Evolutionary conservation across 2,329 filamentous ascomycete species (phyloP).

Genomic region (Colletotrichum tabaci): DNA sequence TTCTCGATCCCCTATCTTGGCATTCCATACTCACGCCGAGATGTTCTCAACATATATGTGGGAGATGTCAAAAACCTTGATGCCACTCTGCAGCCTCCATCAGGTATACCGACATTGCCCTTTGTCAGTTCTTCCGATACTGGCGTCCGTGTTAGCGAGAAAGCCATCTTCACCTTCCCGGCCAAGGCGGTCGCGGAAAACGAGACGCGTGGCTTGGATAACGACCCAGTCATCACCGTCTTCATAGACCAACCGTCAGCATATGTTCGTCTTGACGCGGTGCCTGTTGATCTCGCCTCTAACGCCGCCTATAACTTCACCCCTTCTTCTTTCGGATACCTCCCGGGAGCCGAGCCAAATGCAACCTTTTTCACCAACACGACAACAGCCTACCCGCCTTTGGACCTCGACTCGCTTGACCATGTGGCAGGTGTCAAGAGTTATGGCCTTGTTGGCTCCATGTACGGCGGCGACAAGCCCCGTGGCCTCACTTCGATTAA

Average conservation of each 20-base stretch:
- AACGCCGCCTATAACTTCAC: constrained; percentile 29
- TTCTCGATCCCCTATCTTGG: constrained; percentile 30
- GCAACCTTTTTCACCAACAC: neutral
- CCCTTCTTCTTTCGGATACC: constrained; percentile 16
- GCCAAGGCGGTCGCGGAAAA: constrained; percentile 17
- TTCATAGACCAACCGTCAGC: constrained; percentile 28
- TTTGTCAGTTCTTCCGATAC: constrained; percentile 23
- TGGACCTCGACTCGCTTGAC: constrained; percentile 27
- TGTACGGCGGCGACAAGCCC: constrained; percentile 31
- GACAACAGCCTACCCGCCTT: neutral
- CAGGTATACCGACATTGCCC: constrained; percentile 14
- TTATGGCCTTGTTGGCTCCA: constrained; percentile 24
- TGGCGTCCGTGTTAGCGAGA: constrained; percentile 23
- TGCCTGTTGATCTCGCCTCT: constrained; percentile 27
- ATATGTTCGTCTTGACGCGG: constrained; percentile 27
- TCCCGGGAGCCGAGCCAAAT: neutral
- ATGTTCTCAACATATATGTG: constrained; percentile 17
- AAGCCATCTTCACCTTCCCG: constrained; percentile 29
- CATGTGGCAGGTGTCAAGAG: constrained; percentile 27
- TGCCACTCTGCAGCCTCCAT: constrained; percentile 2
- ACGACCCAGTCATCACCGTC: constrained; percentile 18
- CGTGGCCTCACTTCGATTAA: constrained; percentile 12
- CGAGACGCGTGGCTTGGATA: constrained; percentile 4
- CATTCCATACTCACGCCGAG: constrained; percentile 17
- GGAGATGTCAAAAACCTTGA: constrained; percentile 14